phyloP scores from a whole-genome alignment of 2,329 filamentous ascomycete genomes.

The Colletotrichum kahawae region DNA sequence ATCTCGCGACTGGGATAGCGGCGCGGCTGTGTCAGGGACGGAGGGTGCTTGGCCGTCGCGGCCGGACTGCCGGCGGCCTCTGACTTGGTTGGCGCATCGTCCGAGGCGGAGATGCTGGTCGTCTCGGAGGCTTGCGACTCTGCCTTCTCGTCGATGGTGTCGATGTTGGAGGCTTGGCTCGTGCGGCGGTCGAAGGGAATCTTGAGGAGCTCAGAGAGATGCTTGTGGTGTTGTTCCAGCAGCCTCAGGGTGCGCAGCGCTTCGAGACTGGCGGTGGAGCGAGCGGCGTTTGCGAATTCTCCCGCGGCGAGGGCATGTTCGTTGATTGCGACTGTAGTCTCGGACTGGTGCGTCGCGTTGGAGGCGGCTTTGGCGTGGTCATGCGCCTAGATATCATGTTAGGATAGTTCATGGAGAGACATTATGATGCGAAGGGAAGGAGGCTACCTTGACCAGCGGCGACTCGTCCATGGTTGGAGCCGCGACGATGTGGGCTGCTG shows the following conservation, averaged over 20 bases:
- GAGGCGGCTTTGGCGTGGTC: constrained; percentile 87
- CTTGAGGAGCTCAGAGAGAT: constrained; percentile 81
- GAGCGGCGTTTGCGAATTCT: constrained; percentile 86
- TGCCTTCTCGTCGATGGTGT: constrained; percentile 42
- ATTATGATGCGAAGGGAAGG: constrained; percentile 27
- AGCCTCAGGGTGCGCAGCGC: constrained; percentile 84
- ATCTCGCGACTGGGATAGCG: constrained; percentile 69
- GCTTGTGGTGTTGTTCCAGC: constrained; percentile 86
- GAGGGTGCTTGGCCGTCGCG: constrained; percentile 26
- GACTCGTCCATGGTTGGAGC: constrained; percentile 67
- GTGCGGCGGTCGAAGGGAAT: constrained; percentile 64
- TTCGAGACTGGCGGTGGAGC: constrained; percentile 69
- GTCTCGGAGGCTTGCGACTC: constrained; percentile 13
- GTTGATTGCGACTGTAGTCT: constrained; percentile 82
- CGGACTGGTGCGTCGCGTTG: constrained; percentile 72
- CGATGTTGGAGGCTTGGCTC: constrained; percentile 35
- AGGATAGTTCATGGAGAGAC: not conserved
- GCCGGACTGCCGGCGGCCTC: constrained; percentile 24
- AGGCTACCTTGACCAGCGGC: constrained; percentile 66
- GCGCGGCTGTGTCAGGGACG: constrained; percentile 45
- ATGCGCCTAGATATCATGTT: constrained; percentile 67
- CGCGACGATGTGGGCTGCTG: not conserved
- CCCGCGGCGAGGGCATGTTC: constrained; percentile 88
- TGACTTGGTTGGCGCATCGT: constrained; percentile 25
- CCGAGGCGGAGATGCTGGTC: not conserved